Evolutionary conservation across 2,329 filamentous ascomycete species (phyloP), one percentile per base, ranked within the genome.

Genomic region (Teratosphaeria pseudoeucalypti): DNA sequence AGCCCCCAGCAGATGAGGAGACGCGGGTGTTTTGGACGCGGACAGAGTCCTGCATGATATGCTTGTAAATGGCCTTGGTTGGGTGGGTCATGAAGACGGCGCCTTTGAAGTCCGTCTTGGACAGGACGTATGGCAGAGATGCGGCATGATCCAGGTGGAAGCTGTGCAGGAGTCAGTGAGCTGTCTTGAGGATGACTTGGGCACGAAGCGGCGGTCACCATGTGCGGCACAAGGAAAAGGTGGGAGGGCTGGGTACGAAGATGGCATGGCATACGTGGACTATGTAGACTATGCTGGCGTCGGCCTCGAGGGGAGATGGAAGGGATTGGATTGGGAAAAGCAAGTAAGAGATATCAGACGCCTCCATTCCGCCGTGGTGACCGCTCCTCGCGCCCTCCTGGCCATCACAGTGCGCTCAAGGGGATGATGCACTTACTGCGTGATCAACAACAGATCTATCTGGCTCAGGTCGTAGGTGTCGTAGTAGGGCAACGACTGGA

Each of bases 11-110:
- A 9, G 64, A 62, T 16, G 67, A 66, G 58, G 67, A 56, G 58
- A 56, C 63, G 55, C 71, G 69, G 16, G 70, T 71, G 59, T 72
- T 72, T 72, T 87, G 88, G 34, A 99, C 92, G 61, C 94, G 87
- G 53, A 99, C 90, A 66, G 91, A 95, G 75, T 99, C 94, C 74
- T 96, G 91, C 63, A 97, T 96, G 57, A 97, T 85, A 92, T 94
- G 97, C 77, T 97, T 97, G 82, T 99, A 99, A 73, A 99, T 99
- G 68, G 94, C 94, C 75, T 99, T 97, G 54, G 94, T 99, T 1
- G 94, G 91, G 78, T 99, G 94, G 57, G 94, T 99, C 92, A 97
- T 99, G 78, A 96, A 97, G 62, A 97, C 92, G 26, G 92, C 86
- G 55, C 94, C 94, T 65, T 89, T 88, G 79, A 99, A 99, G 74